phyloP scores from a whole-genome alignment of 345 rosid genomes.

The Alliaria petiolata region DNA sequence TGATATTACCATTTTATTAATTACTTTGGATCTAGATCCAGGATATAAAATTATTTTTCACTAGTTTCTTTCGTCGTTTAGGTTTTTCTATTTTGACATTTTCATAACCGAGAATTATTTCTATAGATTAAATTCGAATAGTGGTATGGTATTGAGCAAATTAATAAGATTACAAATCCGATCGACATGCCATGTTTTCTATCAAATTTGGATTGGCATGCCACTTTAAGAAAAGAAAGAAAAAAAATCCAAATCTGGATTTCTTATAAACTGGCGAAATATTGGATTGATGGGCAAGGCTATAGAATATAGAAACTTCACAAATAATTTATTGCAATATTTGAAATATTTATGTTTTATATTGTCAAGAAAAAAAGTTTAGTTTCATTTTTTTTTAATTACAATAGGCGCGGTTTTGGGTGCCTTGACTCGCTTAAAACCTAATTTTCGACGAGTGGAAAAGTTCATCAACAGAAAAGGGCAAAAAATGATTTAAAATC shows the following conservation, averaged over 20 bases:
- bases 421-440: conserved; percentile 8
- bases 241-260: background rate
- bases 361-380: background rate
- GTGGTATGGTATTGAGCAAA: background rate
- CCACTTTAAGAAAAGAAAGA: background rate
- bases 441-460: background rate
- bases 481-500: background rate
- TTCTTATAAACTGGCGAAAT: background rate
- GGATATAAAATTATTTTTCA: background rate
- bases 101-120: no score
- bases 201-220: background rate
- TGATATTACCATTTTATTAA: conserved; percentile 12
- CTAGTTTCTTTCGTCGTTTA: background rate
- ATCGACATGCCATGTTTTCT: background rate
- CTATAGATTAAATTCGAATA: no score
- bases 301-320: conserved; percentile 3
- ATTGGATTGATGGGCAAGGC: conserved; percentile 15
- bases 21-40: background rate
- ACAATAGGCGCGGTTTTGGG: background rate
- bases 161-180: background rate
- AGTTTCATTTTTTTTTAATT: no score
- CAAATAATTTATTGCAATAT: background rate
- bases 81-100: background rate
- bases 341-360: background rate
- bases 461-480: no score